Evolutionary conservation across 139 green algal genomes (phyloP), one percentile per base, ranked within the genome.

Genomic region (Nannochloris sp.): DNA sequence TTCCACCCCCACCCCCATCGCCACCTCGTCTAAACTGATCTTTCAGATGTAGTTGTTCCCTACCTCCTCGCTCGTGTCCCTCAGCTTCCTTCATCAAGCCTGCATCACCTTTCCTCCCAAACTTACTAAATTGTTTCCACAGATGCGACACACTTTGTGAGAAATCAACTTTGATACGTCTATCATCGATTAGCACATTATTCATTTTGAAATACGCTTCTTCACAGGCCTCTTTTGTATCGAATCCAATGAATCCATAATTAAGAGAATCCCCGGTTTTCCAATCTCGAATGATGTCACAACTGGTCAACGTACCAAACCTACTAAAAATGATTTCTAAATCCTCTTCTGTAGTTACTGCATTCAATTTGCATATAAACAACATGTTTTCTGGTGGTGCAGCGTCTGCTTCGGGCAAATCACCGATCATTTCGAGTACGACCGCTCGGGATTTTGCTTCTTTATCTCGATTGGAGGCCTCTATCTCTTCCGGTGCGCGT

Each of bases 331-430:
- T 98, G 77, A 97, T 97, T 61, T 99, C 95, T 67, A 99, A 67
- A 67, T 99, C 95, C 60, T 99, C 92, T 51, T 97, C 88, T 25
- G 63, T 64, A 1, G 87, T 96, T 37, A 96, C 85, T 6, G 89
- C 89, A 71, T 99, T 99, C 25, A 99, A 83, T 77, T 97, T 97
- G 86, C 94, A 98, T n/a, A 99, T 74, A 71, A 99, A 99, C 3
- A 99, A 76, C 79, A 96, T 87, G 76, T 96, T 94, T 61, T 85
- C 74, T 1, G 92, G 93, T 9, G 95, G 92, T 72, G 88, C 90
- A 29, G 83, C 91, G 29, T 98, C 92, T 9, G 89, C 91, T 37
- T 95, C 84, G 1, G 91, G 91, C 55, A 97, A 58, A 66, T 95
- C 87, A 0, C 89, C 92, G 67, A 98, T 91, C 95, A 99, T 98